These are phyloP conservation scores for Cryphonectria parasitica DNA, from an alignment of 2,329 filamentous ascomycete species.

Conservation along the genomic window DNA sequence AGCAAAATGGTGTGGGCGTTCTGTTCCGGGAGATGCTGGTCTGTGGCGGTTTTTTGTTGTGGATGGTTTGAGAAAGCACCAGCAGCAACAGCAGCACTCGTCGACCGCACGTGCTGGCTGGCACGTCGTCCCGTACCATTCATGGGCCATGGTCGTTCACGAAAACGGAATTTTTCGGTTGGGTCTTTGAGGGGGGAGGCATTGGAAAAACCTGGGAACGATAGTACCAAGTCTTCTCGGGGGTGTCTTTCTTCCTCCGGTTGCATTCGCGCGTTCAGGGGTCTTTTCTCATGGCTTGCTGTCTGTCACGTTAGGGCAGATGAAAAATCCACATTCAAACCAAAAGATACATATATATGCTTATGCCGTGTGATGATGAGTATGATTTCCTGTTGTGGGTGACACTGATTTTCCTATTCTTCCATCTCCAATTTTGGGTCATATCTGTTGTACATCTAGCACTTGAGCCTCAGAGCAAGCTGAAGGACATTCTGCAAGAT, in stretches of 20 bases:
- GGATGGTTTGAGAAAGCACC: slow-evolving; percentile 25
- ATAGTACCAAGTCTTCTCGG: slow-evolving; percentile 19
- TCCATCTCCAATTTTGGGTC: neutral
- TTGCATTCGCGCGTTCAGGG: slow-evolving; percentile 51
- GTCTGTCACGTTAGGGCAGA: slow-evolving; percentile 45
- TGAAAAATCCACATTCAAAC: slow-evolving; percentile 34
- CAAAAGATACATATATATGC: slow-evolving; percentile 39
- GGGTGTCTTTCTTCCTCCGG: slow-evolving; percentile 42
- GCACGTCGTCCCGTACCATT: slow-evolving; percentile 26
- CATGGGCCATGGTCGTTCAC: slow-evolving; percentile 27
- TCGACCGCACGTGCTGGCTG: slow-evolving; percentile 19
- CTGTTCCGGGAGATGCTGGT: slow-evolving; percentile 38
- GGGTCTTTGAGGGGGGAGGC: slow-evolving; percentile 30
- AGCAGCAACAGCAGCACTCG: slow-evolving; percentile 21
- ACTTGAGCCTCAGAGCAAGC: too few species aligned
- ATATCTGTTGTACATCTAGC: too few species aligned
- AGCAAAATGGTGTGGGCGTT: slow-evolving; percentile 27
- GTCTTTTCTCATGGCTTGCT: slow-evolving; percentile 48
- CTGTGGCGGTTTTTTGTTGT: slow-evolving; percentile 34
- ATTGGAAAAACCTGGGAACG: slow-evolving; percentile 22
- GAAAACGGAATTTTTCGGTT: slow-evolving; percentile 30
- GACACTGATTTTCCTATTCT: neutral
- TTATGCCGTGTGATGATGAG: neutral
- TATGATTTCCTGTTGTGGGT: neutral
- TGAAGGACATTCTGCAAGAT: too few species aligned